Evolutionary conservation across 495 filamentous ascomycete genomes (phyloP), one percentile per base, ranked within the genome.

Genomic region (Penicillium taxi): DNA sequence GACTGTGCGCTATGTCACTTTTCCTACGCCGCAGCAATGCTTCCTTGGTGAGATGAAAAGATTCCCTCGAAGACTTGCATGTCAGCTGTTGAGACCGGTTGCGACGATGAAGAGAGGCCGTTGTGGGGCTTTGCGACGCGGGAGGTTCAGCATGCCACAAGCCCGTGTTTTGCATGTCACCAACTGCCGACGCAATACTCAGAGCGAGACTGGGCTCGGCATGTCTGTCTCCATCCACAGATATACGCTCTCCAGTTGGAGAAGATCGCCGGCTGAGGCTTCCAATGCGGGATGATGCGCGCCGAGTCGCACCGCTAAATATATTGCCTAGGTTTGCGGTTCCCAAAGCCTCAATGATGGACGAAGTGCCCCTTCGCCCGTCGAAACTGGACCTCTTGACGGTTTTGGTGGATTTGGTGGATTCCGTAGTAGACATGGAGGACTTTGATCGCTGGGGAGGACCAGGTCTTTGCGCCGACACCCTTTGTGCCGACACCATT

Each of bases 171-270:
- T 79, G 71, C 28, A 83, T 56, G 37, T 71, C 76, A 5, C 80
- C 80, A n/a, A 74, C 67, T 1, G 79, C 80, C 26, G 78, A 61
- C 4, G 77, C 70, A 19, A 68, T 75, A 42, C 72, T 83, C 27
- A 82, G 45, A 14, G 75, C 73, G 13, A 82, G 62, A 45, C 68
- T 77, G 9, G 83, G 71, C 40, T 77, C 80, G 14, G 77, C 74
- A 46, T 75, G 78, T 44, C 74, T 77, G 39, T 84, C 76, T 31
- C 59, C 69, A 11, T 69, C 71, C 29, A 77, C 63, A 17, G 76
- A 50, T 2, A 64, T 67, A 14, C 74, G 53, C 35, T 84, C 79
- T 9, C 74, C 70, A 1, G 78, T 77, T 11, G 66, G 65, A 7
- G 77, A 34, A 44, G 68, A 64, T 35, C 78, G 64, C 19, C 63